Evolutionary conservation across 1,284 basidiomycete genomes (phyloP).

Genomic region (Sphaerobolus stellatus): DNA sequence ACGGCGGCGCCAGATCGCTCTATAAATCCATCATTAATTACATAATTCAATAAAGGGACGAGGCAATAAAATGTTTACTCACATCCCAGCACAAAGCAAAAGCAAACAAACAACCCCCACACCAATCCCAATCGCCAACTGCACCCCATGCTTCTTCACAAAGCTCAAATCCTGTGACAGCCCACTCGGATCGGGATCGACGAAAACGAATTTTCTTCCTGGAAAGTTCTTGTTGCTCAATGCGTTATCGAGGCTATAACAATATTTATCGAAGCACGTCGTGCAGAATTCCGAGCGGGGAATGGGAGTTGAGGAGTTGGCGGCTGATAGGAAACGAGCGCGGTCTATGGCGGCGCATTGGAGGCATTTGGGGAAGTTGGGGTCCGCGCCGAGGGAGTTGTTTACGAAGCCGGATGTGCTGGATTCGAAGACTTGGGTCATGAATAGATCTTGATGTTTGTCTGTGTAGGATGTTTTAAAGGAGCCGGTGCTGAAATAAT

Average conservation of each 20-base stretch:
- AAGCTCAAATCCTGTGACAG: neutral
- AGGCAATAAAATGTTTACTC: no score
- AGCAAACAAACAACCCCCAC: neutral
- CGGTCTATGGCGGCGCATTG: constrained; percentile 58
- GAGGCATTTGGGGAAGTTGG: constrained; percentile 52
- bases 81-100: neutral
- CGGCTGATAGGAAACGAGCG: no score
- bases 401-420: constrained; percentile 57
- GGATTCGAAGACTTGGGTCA: constrained; percentile 53
- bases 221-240: constrained; percentile 43
- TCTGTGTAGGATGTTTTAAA: constrained; percentile 51
- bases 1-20: no score
- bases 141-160: neutral
- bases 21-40: no score
- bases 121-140: neutral
- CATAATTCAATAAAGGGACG: no score
- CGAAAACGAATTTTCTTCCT: constrained; percentile 44
- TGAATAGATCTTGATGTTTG: constrained; percentile 46
- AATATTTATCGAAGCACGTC: constrained; percentile 54
- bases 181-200: constrained; percentile 50
- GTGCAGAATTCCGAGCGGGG: constrained; percentile 46
- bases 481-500: constrained; percentile 44
- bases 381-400: constrained; percentile 45
- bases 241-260: constrained; percentile 49
- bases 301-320: constrained; percentile 21